Evolutionary conservation across 140 eudicot genomes (phyloP), one percentile per base, ranked within the genome.

Genomic region (Oenanthe javanica): DNA sequence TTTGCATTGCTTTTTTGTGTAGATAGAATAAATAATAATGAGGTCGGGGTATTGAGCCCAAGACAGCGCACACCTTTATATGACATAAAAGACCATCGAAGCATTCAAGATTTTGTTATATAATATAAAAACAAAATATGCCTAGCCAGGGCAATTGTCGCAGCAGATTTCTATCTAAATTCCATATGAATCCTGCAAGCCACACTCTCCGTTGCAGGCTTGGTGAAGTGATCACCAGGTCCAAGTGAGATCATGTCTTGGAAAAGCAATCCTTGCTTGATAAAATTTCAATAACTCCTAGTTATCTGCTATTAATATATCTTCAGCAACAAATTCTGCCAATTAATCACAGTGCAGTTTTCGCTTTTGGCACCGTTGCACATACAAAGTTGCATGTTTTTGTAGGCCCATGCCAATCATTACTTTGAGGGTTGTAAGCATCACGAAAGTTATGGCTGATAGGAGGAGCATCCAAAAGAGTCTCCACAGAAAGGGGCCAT

Each of bases 341-440:
- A 46, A 49, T 84, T 82, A 93, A 79, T 93, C 94, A 2, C 91
- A 79, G 82, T 94, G 97, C 67, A 90, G 83, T 83, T 94, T 94
- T 85, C 97, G 87, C 75, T 77, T 85, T 82, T 85, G 89, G 81
- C 97, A 92, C 87, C 98, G 86, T 79, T 86, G 86, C 50, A 94
- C 74, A 81, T 94, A 94, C 98, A 97, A 94, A 27, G 86, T 82
- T 9, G 98, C 98, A 79, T 90, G 93, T 85, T 89, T 90, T 42
- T 79, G 86, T 54, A 94, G 97, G 42, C 90, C 97, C 92, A 92
- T 89, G 45, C 98, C 96, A 38, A 94, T 67, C 95, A 94, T 84
- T 82, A 94, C 79, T 84, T 94, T 94, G 19, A 94, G 88, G 77
- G 87, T 86, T 49, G 89, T 85, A 67, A 94, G 96, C 98, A 94